Evolutionary conservation across 1,284 basidiomycete species (phyloP), one percentile per base, ranked within the genome.

Genomic region (Agroathelia rolfsii): DNA sequence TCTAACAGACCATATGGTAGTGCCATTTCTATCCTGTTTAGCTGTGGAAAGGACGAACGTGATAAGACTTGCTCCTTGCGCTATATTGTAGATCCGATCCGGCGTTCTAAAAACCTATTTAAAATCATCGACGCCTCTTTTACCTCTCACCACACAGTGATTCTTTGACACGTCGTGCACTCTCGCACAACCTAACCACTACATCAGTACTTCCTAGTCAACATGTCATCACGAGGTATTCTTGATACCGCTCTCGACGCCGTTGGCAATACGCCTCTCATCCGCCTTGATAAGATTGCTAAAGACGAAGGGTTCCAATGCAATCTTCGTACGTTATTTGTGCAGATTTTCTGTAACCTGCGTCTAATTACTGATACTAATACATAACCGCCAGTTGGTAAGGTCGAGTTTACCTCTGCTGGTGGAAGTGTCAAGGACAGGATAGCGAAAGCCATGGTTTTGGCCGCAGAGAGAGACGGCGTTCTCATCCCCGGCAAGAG

Each of bases 351-450:
- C 19, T 21, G n/a, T 28, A 18, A 20, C 30, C 23, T 27, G 19
- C 23, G 11, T 18, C 18, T 15, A 12, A 19, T 27, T 11, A 20
- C n/a, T n/a, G n/a, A n/a, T n/a, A n/a, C n/a, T 24, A 21, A 22
- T 24, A 19, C 14, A 28, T 41, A n/a, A 36, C 32, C 4, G 13
- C 16, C 40, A 90, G 84, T 95, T 50, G 93, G 72, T 18, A 96
- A 96, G 59, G 69, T 84, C 28, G 94, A 98, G 50, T 95, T 76
- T 55, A 76, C 87, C 49, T 94, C 89, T 15, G 80, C 78, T 2
- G 94, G 94, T 8, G 94, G 94, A 1, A 90, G 85, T 3, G 83
- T 96, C 42, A 98, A 98, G 63, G 94, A 97, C 53, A 69, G 93
- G 39, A 95, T 96, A 41, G 90, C 89, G 15, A 93, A 92, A 56